Conservation (phyloP, 1,284 basidiomycete species). For the Pyrrhoderma lamaoense region DNA sequence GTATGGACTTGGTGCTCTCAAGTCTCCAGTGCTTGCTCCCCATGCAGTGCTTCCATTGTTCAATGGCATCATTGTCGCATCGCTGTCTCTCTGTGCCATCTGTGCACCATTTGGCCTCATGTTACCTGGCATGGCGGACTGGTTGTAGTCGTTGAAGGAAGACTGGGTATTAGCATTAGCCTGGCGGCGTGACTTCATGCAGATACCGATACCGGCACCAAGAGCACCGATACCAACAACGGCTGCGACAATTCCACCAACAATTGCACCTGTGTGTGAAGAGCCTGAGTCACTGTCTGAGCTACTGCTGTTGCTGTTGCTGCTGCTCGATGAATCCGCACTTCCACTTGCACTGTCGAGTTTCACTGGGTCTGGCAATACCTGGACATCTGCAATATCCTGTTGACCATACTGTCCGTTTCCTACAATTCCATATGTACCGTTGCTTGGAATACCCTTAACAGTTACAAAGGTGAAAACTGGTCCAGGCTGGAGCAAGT, state of each 20-base stretch:
- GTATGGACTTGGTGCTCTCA: constrained; percentile 13
- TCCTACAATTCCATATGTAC: constrained; percentile 71
- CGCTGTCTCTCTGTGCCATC: constrained; percentile 14
- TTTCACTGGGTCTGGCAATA: constrained; percentile 47
- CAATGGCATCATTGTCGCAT: constrained; percentile 16
- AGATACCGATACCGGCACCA: constrained; percentile 42
- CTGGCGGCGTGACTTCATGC: constrained; percentile 38
- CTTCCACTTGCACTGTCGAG: constrained; percentile 34
- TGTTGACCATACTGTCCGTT: constrained; percentile 70
- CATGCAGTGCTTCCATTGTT: constrained; percentile 11
- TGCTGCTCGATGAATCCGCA: constrained; percentile 27
- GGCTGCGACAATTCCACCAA: constrained; percentile 45
- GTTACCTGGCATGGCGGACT: not conserved
- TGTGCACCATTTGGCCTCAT: constrained; percentile 1
- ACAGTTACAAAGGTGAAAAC: constrained; percentile 76
- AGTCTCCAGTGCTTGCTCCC: constrained; percentile 8
- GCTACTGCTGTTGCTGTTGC: constrained; percentile 19
- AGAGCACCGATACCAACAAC: constrained; percentile 41
- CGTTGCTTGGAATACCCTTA: constrained; percentile 78
- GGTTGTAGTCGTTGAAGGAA: not conserved
- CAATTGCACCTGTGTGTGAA: constrained; percentile 36
- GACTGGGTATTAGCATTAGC: constrained; percentile 21
- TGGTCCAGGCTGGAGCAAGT: constrained; percentile 82
- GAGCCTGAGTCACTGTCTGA: constrained; percentile 11
- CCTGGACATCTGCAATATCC: constrained; percentile 36